Percentiles rank a stretch among this genome's conserved stretches.
phyloP scores from a whole-genome alignment of 129 eudicot species.

The carrot (Daucus carota) region DNA sequence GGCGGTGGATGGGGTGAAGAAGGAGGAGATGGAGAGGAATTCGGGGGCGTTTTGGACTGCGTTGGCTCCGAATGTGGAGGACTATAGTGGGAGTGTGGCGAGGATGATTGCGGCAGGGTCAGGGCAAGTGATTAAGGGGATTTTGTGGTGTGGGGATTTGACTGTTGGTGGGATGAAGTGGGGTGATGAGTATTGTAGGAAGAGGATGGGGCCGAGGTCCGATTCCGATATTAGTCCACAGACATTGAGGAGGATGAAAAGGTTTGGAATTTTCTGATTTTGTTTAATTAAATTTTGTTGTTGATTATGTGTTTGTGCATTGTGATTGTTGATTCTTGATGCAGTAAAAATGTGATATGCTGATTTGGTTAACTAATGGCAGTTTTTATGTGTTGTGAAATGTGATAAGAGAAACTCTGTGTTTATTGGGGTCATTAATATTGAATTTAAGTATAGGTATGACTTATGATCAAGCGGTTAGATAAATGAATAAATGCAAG shows the following conservation, averaged over 20 bases:
- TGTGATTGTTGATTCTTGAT: background rate
- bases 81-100: constrained; percentile 63
- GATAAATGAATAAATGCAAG: background rate
- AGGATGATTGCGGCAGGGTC: constrained; percentile 80
- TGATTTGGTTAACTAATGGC: background rate
- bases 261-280: constrained; percentile 32
- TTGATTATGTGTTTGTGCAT: background rate
- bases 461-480: background rate
- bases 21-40: constrained; percentile 44
- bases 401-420: too few relatives aligned
- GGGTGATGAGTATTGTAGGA: constrained; percentile 70
- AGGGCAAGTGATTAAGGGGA: constrained; percentile 76
- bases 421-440: background rate
- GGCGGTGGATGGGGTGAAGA: constrained; percentile 30
- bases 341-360: background rate
- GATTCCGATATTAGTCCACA: constrained; percentile 54
- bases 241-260: constrained; percentile 53
- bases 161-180: constrained; percentile 78
- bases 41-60: constrained; percentile 92
- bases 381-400: background rate
- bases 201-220: constrained; percentile 33
- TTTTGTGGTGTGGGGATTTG: constrained; percentile 97
- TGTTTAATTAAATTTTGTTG: background rate
- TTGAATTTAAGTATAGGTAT: background rate
- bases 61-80: constrained; percentile 90